These are phyloP conservation scores for Rhizopus microsporus DNA, from an alignment of 371 early-diverging fungal genomes.

Conservation along the genomic window DNA sequence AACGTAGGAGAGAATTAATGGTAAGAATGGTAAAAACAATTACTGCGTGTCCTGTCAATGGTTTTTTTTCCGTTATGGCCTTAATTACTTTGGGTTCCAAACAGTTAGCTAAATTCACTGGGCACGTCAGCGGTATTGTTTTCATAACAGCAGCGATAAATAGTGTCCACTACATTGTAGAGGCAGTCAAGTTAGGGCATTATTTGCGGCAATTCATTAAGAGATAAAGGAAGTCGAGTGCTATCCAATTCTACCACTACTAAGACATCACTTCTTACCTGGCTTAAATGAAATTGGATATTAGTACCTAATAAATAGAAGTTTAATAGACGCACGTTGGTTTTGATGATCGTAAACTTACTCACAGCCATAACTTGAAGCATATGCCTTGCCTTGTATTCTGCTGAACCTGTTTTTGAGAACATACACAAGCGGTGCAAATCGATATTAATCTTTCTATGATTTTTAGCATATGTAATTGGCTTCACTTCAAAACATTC, in stretches of 20 bases:
- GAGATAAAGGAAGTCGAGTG: neutral
- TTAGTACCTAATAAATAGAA: conserved; percentile 1
- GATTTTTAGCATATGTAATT: too few species aligned
- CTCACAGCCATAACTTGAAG: conserved; percentile 17
- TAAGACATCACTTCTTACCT: neutral
- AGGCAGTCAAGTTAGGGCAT: conserved; percentile 1
- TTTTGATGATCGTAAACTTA: conserved; percentile 9
- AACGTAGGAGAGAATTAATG: conserved; percentile 3
- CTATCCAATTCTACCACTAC: conserved; percentile 4
- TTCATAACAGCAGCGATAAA: conserved; percentile 1
- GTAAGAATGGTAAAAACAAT: neutral
- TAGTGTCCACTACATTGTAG: conserved; percentile 10
- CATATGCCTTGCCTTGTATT: conserved; percentile 6
- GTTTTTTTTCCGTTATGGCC: neutral
- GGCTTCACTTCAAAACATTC: too few species aligned
- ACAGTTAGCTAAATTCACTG: neutral
- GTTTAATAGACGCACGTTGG: neutral
- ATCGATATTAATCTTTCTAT: too few species aligned
- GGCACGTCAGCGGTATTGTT: neutral
- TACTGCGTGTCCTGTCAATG: neutral
- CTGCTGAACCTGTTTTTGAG: too few species aligned
- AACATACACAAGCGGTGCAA: too few species aligned
- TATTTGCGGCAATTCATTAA: neutral
- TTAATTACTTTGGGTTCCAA: neutral
- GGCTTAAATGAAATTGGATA: neutral